Evolutionary conservation across 371 early-diverging fungal genomes (phyloP), one percentile per base, ranked within the genome.

Genomic region (Rhizopus stolonifer): DNA sequence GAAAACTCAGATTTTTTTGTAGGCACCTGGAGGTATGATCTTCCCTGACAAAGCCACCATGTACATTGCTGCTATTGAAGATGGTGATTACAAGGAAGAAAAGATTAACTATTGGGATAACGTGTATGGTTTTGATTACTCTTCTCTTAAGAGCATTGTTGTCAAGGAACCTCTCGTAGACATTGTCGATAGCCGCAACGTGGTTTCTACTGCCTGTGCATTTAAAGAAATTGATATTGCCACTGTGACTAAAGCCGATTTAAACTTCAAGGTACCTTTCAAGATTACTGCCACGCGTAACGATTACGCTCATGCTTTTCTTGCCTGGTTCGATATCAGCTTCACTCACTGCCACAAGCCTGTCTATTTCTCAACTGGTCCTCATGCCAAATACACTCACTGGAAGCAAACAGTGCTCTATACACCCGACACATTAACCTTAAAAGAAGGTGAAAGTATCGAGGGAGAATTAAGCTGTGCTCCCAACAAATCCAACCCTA

Each of bases 381-480:
- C 97, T 5, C 77, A 82, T 49, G 80, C 88, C 39, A 85, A 87
- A 73, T 90, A 91, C 67, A 99, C 99, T 32, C 99, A 99, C 73
- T 99, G 99, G 99, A 97, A 96, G 80, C 98, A 98, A 73, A 95
- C 97, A 15, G 87, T 95, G 19, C 96, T 98, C 60, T 94, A 94
- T 71, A 85, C 87, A 7, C 72, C 71, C 23, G 86, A 90, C 19
- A 73, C 85, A 17, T 65, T 91, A 65, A 82, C 83, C 19, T 72
- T 87, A 61, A 80, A 82, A 67, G 67, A 80, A 56, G 95, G 91
- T 36, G 97, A 97, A 57, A 73, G 61, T 49, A 88, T 99, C 66
- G 74, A 75, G 39, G 98, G 99, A 26, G 72, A 64, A 36, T 70
- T 99, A 26, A 69, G 75, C 38, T 91, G 95, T 55, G 68, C 78